These are phyloP conservation scores for Friedmanniomyces simplex DNA, from an alignment of 495 filamentous ascomycete species.

Conservation along the genomic window DNA sequence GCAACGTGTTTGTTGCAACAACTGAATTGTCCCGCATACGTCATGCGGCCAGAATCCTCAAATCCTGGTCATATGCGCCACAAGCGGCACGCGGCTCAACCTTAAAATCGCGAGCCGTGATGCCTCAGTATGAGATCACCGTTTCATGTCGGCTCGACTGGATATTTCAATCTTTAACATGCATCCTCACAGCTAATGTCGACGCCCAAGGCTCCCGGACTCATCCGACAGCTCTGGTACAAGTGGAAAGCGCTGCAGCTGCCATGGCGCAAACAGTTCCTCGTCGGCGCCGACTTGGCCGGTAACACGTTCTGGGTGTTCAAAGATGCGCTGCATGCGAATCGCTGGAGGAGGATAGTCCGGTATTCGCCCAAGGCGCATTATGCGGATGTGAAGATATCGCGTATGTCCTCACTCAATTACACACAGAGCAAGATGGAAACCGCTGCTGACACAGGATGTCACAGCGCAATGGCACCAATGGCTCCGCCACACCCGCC, in stretches of 20 bases:
- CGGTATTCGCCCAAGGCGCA: conserved; percentile 46
- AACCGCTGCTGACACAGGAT: background rate
- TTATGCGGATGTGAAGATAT: conserved; percentile 55
- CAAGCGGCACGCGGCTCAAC: background rate
- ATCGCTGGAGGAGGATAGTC: conserved; percentile 55
- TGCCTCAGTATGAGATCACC: background rate
- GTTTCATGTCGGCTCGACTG: background rate
- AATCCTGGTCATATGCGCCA: background rate
- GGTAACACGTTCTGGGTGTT: conserved; percentile 97
- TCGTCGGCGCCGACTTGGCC: conserved; percentile 59
- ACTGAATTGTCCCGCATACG: background rate
- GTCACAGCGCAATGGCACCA: conserved; percentile 76
- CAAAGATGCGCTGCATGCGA: conserved; percentile 48
- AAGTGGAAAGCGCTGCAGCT: conserved; percentile 76
- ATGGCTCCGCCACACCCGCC: conserved; percentile 81
- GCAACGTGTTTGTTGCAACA: background rate
- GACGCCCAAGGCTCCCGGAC: conserved; percentile 5
- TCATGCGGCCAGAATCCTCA: background rate
- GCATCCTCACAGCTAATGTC: conserved; percentile 4
- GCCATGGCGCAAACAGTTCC: conserved; percentile 70
- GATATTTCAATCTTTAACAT: background rate
- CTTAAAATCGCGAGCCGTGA: background rate
- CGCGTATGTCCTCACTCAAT: conserved; percentile 40
- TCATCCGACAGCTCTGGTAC: conserved; percentile 46
- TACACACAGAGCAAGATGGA: background rate